Conservation (phyloP, 768 basidiomycete genomes). For the Gloeostereum incarnatum region DNA sequence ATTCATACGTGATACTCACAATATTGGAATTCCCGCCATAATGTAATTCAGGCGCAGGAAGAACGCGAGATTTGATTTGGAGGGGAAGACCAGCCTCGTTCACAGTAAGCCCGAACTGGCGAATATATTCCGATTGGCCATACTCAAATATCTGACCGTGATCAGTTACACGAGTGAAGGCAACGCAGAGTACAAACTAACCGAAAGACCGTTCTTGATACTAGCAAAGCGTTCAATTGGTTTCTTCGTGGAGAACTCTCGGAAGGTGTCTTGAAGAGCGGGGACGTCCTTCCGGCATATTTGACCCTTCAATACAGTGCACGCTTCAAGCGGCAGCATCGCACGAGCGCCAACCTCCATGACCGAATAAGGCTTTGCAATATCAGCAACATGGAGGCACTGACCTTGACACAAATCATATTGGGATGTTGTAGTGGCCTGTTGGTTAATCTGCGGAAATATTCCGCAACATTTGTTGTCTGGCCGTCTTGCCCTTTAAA, state of each 20-base stretch:
- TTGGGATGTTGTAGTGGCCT: slow-evolving; percentile 52
- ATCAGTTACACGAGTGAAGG: not conserved
- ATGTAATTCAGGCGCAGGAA: slow-evolving; percentile 55
- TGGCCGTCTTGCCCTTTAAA: slow-evolving; percentile 39
- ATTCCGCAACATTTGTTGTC: slow-evolving; percentile 33
- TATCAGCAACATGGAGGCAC: slow-evolving; percentile 8
- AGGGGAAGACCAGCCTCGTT: slow-evolving; percentile 39
- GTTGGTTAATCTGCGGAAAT: slow-evolving; percentile 47
- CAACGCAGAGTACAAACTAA: slow-evolving; percentile 14
- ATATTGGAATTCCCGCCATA: slow-evolving; percentile 56
- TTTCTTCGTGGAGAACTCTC: slow-evolving; percentile 56
- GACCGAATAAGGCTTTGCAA: not conserved
- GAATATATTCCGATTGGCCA: slow-evolving; percentile 66
- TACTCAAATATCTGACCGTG: slow-evolving; percentile 48
- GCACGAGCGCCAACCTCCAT: slow-evolving; percentile 51
- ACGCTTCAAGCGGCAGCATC: slow-evolving; percentile 52
- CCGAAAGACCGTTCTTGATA: slow-evolving; percentile 44
- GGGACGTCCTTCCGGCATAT: slow-evolving; percentile 67
- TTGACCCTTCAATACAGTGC: slow-evolving; percentile 46
- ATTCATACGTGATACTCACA: slow-evolving; percentile 33
- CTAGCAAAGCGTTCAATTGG: slow-evolving; percentile 45
- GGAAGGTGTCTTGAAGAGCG: slow-evolving; percentile 48
- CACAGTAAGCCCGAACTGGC: slow-evolving; percentile 64
- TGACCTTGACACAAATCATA: slow-evolving; percentile 58
- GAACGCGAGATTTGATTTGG: slow-evolving; percentile 49